phyloP scores from a whole-genome alignment of 306 rosid species.

The Sophora flavescens region DNA sequence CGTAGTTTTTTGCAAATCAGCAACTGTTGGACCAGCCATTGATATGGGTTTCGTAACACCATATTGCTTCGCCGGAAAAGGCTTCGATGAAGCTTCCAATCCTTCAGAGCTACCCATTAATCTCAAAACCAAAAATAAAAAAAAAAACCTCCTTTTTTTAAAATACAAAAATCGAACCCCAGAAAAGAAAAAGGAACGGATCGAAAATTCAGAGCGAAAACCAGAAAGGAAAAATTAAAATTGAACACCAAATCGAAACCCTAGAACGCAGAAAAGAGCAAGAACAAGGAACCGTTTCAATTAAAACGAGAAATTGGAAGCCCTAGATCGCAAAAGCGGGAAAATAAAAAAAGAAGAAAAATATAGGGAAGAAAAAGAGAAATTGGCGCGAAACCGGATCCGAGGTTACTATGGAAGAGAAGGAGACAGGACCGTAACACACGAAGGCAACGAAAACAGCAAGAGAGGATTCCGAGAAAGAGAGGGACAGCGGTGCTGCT shows the following conservation, averaged over 20 bases:
- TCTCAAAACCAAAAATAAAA: conserved; percentile 36
- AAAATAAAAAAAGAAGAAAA: neutral
- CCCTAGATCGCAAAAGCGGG: neutral
- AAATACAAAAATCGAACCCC: neutral
- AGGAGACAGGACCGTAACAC: neutral
- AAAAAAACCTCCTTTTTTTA: neutral
- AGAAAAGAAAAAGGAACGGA: neutral
- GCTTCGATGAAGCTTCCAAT: conserved; percentile 36
- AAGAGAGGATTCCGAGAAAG: neutral
- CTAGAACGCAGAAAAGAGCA: conserved; percentile 14
- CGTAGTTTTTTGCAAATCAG: conserved; percentile 50
- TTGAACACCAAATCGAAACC: conserved; percentile 7
- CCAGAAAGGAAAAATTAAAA: neutral
- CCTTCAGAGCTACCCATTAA: conserved; percentile 54
- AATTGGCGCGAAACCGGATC: conserved; percentile 6
- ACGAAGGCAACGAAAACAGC: neutral
- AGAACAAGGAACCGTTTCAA: neutral
- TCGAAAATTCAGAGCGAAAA: neutral
- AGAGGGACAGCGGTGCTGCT: neutral
- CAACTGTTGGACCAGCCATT: conserved; percentile 55
- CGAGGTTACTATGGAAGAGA: neutral
- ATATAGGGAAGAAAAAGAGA: too few relatives aligned
- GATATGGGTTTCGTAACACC: conserved; percentile 69
- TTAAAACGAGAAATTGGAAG: neutral
- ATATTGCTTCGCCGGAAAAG: conserved; percentile 44